A percentile compares a stretch with the other conserved stretches of the same genome.
These are phyloP conservation scores for Macrolepiota albuminosa DNA, from an alignment of 768 basidiomycete genomes.

Conservation along the genomic window DNA sequence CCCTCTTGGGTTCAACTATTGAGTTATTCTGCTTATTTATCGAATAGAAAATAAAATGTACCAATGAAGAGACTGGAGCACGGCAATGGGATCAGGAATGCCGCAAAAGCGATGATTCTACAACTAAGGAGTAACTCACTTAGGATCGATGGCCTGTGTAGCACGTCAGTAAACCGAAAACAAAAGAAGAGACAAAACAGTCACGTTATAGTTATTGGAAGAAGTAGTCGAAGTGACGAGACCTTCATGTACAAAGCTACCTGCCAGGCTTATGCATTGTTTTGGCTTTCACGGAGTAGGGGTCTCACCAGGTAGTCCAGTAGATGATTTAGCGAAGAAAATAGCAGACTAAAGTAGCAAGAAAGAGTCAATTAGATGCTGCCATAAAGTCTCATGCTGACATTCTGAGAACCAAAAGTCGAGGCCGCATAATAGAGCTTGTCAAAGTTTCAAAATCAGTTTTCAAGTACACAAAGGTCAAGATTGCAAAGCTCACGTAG, in stretches of 20 bases:
- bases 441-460: slow-evolving; percentile 1
- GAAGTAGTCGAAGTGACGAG: slow-evolving; percentile 39
- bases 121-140: background rate
- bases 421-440: slow-evolving; percentile 54
- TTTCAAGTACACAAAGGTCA: background rate
- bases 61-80: slow-evolving; percentile 4
- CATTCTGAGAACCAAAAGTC: slow-evolving; percentile 48
- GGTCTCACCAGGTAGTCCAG: slow-evolving; percentile 35
- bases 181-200: slow-evolving; percentile 7
- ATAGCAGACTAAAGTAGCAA: slow-evolving; percentile 38
- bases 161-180: background rate
- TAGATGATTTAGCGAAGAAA: slow-evolving; percentile 48
- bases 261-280: slow-evolving; percentile 12
- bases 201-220: slow-evolving; percentile 37
- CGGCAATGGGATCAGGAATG: background rate
- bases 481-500: slow-evolving; percentile 17
- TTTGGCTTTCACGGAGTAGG: background rate
- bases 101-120: background rate
- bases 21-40: background rate
- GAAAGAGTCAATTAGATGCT: background rate
- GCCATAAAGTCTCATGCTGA: slow-evolving; percentile 12
- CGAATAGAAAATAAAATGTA: background rate
- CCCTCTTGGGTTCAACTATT: slow-evolving; percentile 7
- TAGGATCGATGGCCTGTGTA: slow-evolving; percentile 9
- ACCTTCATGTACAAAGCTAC: slow-evolving; percentile 42